A percentile compares a stretch with the other conserved stretches of the same genome.
These are phyloP conservation scores for Parsonsia alboflavescens DNA, from an alignment of 257 asterid genomes.

Conservation along the genomic window DNA sequence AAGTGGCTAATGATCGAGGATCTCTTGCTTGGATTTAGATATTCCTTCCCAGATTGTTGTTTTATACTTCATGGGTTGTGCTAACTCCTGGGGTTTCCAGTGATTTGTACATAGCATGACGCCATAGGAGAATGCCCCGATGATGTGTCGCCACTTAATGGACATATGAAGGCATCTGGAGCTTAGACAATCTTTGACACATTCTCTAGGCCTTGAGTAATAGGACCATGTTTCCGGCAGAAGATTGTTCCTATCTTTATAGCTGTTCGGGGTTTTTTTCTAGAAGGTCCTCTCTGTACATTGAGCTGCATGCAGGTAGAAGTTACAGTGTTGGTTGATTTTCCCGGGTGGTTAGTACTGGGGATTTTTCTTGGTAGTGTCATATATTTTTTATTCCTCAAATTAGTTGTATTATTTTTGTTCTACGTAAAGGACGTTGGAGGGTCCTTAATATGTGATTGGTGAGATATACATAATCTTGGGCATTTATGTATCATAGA, in stretches of 20 bases:
- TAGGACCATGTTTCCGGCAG: conserved; percentile 8
- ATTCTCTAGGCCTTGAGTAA: conserved; percentile 11
- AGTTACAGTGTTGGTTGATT: conserved; percentile 25
- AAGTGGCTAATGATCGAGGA: conserved; percentile 80
- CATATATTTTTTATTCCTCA: conserved; percentile 18
- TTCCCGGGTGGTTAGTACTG: conserved; percentile 27
- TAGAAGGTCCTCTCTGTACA: conserved; percentile 38
- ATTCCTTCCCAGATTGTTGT: conserved; percentile 34
- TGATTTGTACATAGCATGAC: conserved; percentile 58
- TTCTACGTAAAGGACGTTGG: conserved; percentile 21
- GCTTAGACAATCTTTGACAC: conserved; percentile 21
- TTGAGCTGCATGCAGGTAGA: conserved; percentile 37
- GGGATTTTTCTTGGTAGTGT: conserved; percentile 22
- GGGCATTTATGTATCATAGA: conserved; percentile 45
- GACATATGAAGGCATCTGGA: conserved; percentile 21
- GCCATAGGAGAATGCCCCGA: conserved; percentile 26
- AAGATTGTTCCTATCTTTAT: conserved; percentile 22
- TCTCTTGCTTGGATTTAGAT: conserved; percentile 93
- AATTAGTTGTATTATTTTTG: conserved; percentile 42
- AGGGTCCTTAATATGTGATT: conserved; percentile 28
- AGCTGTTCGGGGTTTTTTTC: conserved; percentile 24
- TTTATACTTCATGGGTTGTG: conserved; percentile 39
- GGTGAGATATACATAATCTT: conserved; percentile 33
- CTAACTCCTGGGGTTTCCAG: conserved; percentile 57
- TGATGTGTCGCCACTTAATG: conserved; percentile 22